Evolutionary conservation across 148 eudicot genomes (phyloP).

Genomic region (Oxyria digyna): DNA sequence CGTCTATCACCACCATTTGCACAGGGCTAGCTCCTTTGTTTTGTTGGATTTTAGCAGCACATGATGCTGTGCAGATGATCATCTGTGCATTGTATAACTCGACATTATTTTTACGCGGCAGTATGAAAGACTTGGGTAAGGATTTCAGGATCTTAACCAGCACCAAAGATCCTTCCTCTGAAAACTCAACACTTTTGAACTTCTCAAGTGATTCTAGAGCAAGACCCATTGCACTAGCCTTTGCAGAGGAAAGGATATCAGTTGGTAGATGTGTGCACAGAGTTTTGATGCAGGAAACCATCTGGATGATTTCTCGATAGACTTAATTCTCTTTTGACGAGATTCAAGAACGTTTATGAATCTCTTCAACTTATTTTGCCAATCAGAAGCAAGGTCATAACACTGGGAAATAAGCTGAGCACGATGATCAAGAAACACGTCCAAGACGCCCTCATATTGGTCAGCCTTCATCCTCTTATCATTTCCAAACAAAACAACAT

Average conservation of each 20-base stretch:
- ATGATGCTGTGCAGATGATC: slow-evolving; percentile 58
- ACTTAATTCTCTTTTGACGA: slow-evolving; percentile 18
- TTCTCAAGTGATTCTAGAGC: not conserved
- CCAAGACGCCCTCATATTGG: slow-evolving; percentile 25
- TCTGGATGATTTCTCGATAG: slow-evolving; percentile 10
- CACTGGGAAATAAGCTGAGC: slow-evolving; percentile 19
- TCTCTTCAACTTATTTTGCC: slow-evolving; percentile 22
- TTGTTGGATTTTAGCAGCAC: slow-evolving; percentile 37
- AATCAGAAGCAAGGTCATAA: too few relatives aligned
- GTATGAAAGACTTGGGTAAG: slow-evolving; percentile 12
- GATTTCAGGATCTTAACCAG: slow-evolving; percentile 17
- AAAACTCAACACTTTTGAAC: too few relatives aligned
- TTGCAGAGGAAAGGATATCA: slow-evolving; percentile 14
- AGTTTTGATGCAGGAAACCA: slow-evolving; percentile 14
- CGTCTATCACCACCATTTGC: slow-evolving; percentile 50
- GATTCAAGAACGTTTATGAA: slow-evolving; percentile 40
- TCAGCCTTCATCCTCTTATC: slow-evolving; percentile 41
- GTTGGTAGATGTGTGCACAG: slow-evolving; percentile 42
- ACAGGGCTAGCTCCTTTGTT: slow-evolving; percentile 18
- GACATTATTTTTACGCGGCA: slow-evolving; percentile 7
- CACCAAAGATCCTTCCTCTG: not conserved
- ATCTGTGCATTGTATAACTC: slow-evolving; percentile 25
- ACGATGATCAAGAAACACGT: slow-evolving; percentile 40
- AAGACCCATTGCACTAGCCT: slow-evolving; percentile 1
- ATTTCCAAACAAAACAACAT: slow-evolving; percentile 57